Conservation (phyloP, 352 stramenopile species). For the Albugo laibachii region DNA sequence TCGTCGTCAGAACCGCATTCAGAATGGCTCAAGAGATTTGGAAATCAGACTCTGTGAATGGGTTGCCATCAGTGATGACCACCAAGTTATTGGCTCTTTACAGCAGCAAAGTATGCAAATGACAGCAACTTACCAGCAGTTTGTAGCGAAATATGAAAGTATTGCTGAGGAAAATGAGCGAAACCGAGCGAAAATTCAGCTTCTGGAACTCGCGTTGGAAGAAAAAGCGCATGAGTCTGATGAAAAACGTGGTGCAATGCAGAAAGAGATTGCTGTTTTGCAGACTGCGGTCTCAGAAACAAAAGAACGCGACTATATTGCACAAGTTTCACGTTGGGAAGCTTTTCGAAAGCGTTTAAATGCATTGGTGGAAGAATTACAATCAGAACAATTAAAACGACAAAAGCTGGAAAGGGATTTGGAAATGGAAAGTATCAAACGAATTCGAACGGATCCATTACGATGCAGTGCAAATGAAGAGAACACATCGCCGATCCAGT, state of each 20-base stretch:
- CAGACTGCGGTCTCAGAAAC: slow-evolving; percentile 25
- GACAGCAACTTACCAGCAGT: slow-evolving; percentile 70
- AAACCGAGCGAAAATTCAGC: slow-evolving; percentile 23
- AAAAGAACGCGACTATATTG: slow-evolving; percentile 32
- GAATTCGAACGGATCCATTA: slow-evolving; percentile 17
- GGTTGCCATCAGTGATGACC: slow-evolving; percentile 70
- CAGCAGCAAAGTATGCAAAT: slow-evolving; percentile 82
- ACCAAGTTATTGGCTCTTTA: slow-evolving; percentile 75
- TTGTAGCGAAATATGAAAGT: slow-evolving; percentile 41
- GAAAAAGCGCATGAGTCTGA: slow-evolving; percentile 15
- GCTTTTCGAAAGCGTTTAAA: slow-evolving; percentile 53
- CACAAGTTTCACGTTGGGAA: slow-evolving; percentile 43
- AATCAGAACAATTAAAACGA: slow-evolving; percentile 24
- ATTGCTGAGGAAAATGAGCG: slow-evolving; percentile 29
- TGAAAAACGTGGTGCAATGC: slow-evolving; percentile 15
- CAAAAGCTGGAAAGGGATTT: slow-evolving; percentile 33
- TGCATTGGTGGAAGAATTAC: slow-evolving; percentile 36
- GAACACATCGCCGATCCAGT: no score
- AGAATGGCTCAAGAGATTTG: slow-evolving; percentile 18
- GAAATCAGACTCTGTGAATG: slow-evolving; percentile 47
- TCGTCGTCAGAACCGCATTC: slow-evolving; percentile 6
- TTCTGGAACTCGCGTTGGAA: slow-evolving; percentile 37
- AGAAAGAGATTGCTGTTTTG: slow-evolving; percentile 17
- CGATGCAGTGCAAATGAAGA: slow-evolving; percentile 12
- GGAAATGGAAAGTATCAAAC: slow-evolving; percentile 12